Base-by-base conservation (phyloP, 2,329 filamentous ascomycete species). In the Penicillium italicum region DNA sequence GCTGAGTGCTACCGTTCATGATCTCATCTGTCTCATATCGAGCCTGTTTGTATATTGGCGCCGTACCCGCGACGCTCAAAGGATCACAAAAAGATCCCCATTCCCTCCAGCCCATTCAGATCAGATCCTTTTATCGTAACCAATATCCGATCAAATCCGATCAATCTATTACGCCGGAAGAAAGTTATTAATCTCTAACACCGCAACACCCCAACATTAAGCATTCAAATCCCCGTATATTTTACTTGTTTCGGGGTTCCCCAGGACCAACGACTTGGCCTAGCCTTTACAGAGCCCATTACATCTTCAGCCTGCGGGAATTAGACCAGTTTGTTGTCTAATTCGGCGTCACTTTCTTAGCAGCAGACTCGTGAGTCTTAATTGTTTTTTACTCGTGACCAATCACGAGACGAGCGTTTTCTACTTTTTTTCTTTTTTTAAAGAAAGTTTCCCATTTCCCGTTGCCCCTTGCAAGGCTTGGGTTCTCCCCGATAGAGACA, bases 1-100 rank as follows among this genome's bases (percentile, higher is more conserved):
- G 54, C 34, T 47, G 18, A 45, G 55, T 58, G 48, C 42, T 58
- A 63, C 56, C 37, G 18, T 48, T 10, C 18, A 48, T 50, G 44
- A 56, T 55, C 52, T 58, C 42, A 57, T 63, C 60, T 58, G 53
- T 55, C 52, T 54, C 37, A 4, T 41, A 12, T 58, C 36, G n/a
- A 47, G 38, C 42, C 33, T 55, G 36, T 45, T 42, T 36, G 52
- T 48, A 50, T 50, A 34, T 50, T 53, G 37, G 60, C 61, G 60
- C 60, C 52, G 56, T 61, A 62, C 53, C 60, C 61, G 61, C 61
- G 48, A 55, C 52, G n/a, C 50, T 45, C n/a, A 54, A 48, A 48
- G 43, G 40, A 50, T 59, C 60, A 64, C 60, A 60, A 61, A 58
- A 56, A 56, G 57, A 42, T 45, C 53, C 30, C 36, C 43, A 43